A percentile compares a stretch with the other conserved stretches of the same genome.
Evolutionary conservation across 2,329 filamentous ascomycete species (phyloP).

Genomic region (Exophiala mesophila): DNA sequence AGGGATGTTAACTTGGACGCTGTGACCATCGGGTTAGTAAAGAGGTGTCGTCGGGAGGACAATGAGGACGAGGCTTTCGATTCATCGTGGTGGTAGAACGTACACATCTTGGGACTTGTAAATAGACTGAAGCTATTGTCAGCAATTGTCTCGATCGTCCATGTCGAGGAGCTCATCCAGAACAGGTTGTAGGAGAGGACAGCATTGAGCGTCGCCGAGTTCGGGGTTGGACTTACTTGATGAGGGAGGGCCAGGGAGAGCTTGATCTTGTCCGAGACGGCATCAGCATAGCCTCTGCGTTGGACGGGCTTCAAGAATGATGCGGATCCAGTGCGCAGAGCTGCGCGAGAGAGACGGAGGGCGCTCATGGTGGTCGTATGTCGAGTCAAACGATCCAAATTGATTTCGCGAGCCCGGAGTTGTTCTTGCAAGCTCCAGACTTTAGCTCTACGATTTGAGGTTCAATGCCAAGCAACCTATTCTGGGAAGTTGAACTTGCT

Average conservation of each 20-base stretch:
- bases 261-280: constrained; percentile 91
- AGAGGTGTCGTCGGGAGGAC: neutral
- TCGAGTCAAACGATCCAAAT: neutral
- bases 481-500: too few species aligned
- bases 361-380: constrained; percentile 72
- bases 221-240: constrained; percentile 65
- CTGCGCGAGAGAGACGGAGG: constrained; percentile 84
- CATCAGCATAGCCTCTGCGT: constrained; percentile 87
- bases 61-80: too few species aligned
- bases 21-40: constrained; percentile 38
- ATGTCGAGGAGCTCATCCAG: too few species aligned
- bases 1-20: constrained; percentile 95
- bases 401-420: constrained; percentile 1
- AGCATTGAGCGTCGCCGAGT: neutral
- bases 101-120: constrained; percentile 69
- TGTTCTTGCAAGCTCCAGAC: constrained; percentile 16
- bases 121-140: too few species aligned
- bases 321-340: constrained; percentile 70
- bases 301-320: constrained; percentile 70
- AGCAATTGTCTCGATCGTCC: too few species aligned
- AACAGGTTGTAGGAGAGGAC: too few species aligned
- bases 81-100: constrained; percentile 32
- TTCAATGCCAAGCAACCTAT: constrained; percentile 18
- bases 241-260: constrained; percentile 96
- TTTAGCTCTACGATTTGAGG: constrained; percentile 16